phyloP scores from a whole-genome alignment of 805 yeast species.

The Wickerhamomyces xylosicus region DNA sequence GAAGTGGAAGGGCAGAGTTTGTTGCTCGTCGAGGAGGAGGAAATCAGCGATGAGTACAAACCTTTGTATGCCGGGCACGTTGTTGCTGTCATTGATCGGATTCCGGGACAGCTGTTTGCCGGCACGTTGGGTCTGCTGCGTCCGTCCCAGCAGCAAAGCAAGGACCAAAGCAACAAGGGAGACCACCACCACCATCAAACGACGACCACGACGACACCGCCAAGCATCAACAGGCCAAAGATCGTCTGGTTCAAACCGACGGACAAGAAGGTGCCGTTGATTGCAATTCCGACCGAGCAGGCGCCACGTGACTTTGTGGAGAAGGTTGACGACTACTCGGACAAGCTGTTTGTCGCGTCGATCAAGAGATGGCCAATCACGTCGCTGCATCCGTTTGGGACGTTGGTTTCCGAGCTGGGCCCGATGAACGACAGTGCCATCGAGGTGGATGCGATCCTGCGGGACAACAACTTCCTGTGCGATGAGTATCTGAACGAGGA shows the following conservation, averaged over 20 bases:
- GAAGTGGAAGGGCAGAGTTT: conserved; percentile 97
- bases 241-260: conserved; percentile 99
- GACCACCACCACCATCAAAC: conserved; percentile 8
- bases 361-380: conserved; percentile 99
- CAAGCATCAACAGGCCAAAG: conserved; percentile 67
- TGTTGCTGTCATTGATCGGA: conserved; percentile 94
- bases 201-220: no score
- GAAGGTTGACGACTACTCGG: conserved; percentile 73
- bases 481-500: conserved; percentile 59
- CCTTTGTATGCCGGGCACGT: conserved; percentile 98
- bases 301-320: conserved; percentile 95
- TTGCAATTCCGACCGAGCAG: conserved; percentile 97
- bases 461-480: conserved; percentile 76
- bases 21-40: conserved; percentile 88
- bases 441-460: conserved; percentile 78
- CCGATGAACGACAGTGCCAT: conserved; percentile 64
- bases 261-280: conserved; percentile 93
- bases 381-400: conserved; percentile 95
- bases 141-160: conserved; percentile 70
- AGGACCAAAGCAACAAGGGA: conserved; percentile 5
- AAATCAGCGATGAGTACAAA: conserved; percentile 82
- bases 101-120: conserved; percentile 91
- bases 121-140: conserved; percentile 90
- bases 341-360: conserved; percentile 83
- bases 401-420: conserved; percentile 80